These are phyloP conservation scores for Xylariaceae sp. DNA, from an alignment of 2,329 filamentous ascomycete genomes.

Conservation along the genomic window DNA sequence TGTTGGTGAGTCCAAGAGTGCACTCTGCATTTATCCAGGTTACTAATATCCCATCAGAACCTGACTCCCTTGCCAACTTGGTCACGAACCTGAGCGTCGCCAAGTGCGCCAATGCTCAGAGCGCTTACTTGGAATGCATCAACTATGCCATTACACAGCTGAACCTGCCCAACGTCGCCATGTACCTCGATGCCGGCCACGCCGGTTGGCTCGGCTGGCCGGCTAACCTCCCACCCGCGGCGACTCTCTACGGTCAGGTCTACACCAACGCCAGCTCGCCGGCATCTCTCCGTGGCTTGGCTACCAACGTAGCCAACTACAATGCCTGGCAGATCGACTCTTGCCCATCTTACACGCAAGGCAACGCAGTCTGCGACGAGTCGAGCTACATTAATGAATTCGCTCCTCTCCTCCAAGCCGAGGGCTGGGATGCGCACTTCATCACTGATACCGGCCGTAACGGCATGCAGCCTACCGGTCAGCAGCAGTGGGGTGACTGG, in stretches of 20 bases:
- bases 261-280: conserved; percentile 48
- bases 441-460: conserved; percentile 31
- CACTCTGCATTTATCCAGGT: conserved; percentile 1
- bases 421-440: conserved; percentile 39
- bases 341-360: conserved; percentile 38
- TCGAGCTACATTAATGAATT: conserved; percentile 58
- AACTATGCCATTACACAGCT: conserved; percentile 47
- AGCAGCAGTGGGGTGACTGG: conserved; percentile 53
- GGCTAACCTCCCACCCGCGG: conserved; percentile 46
- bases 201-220: conserved; percentile 55
- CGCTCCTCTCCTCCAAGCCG: conserved; percentile 51
- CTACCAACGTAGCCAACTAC: conserved; percentile 56
- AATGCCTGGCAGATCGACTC: conserved; percentile 42
- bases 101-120: conserved; percentile 45
- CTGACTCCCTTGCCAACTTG: conserved; percentile 54
- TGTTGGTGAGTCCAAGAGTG: conserved; percentile 34
- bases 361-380: conserved; percentile 47
- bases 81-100: conserved; percentile 49
- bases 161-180: conserved; percentile 50
- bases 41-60: conserved; percentile 37
- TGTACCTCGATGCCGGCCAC: conserved; percentile 55
- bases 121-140: conserved; percentile 45
- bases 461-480: conserved; percentile 48
- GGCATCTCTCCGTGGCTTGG: conserved; percentile 46
- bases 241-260: conserved; percentile 41